Percentiles rank a stretch among this genome's conserved stretches.
phyloP scores from a whole-genome alignment of 208 protist species.

The Leishmania martiniquensis region DNA sequence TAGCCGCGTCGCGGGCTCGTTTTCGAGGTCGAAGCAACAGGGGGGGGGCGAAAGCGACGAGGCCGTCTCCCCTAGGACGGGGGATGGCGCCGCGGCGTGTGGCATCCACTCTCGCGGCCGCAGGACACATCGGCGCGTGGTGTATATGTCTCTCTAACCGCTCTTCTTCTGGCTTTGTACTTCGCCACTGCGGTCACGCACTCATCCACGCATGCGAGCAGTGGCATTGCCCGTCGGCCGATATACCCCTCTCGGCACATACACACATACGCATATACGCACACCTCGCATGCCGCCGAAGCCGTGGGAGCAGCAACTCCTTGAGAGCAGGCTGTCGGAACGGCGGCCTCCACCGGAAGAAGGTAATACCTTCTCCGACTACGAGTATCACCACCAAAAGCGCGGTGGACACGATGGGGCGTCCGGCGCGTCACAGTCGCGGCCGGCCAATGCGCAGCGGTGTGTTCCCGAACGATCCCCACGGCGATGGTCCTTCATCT shows the following conservation, averaged over 20 bases:
- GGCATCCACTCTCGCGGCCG: not conserved
- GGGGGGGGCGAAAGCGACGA: not conserved
- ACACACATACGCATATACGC: not conserved
- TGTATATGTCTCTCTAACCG: not conserved
- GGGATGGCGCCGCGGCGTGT: not conserved
- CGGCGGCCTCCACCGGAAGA: constrained; percentile 7
- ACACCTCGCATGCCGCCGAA: constrained; percentile 32
- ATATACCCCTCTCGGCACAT: not conserved
- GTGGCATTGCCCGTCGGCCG: not conserved
- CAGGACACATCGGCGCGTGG: not conserved
- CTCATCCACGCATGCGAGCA: not conserved
- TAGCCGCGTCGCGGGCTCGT: not conserved
- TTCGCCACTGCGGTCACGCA: not conserved
- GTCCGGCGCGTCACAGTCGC: not conserved
- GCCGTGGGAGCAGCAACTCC: constrained; percentile 32
- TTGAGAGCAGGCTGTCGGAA: constrained; percentile 7
- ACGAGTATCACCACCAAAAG: constrained; percentile 30
- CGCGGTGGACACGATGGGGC: constrained; percentile 8
- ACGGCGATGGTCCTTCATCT: constrained; percentile 73
- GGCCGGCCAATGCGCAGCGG: not conserved
- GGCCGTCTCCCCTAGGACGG: not conserved
- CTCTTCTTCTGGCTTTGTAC: not conserved
- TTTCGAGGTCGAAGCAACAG: not conserved
- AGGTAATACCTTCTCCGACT: constrained; percentile 33
- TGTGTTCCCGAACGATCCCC: not conserved